phyloP scores from a whole-genome alignment of 148 eudicot genomes.

The Diospyros lotus region DNA sequence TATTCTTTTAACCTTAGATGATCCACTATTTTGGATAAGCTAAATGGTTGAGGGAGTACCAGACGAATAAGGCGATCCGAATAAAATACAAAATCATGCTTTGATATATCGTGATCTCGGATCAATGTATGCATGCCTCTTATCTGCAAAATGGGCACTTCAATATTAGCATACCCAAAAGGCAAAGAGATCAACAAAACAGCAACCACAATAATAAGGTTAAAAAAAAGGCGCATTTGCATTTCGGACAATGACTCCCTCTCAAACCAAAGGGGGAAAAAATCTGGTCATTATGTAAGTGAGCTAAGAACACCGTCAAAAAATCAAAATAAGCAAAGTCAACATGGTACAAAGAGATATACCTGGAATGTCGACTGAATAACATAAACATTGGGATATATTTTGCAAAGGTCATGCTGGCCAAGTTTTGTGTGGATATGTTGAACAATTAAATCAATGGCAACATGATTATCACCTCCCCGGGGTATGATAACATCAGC shows the following conservation, averaged over 20 bases:
- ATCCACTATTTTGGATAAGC: background rate
- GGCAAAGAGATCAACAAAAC: background rate
- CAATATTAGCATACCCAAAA: background rate
- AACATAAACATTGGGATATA: constrained; percentile 80
- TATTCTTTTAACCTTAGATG: too few species aligned
- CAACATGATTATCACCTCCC: constrained; percentile 97
- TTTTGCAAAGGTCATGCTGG: constrained; percentile 89
- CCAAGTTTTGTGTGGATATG: constrained; percentile 94
- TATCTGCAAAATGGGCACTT: constrained; percentile 53
- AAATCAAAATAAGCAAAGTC: background rate
- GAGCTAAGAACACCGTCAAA: background rate
- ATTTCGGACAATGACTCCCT: too few species aligned
- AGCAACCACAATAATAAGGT: too few species aligned
- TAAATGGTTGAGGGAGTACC: constrained; percentile 41
- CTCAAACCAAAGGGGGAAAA: background rate
- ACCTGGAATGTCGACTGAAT: constrained; percentile 98
- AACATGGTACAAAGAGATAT: constrained; percentile 7
- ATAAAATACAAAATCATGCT: constrained; percentile 94
- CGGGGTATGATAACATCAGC: constrained; percentile 97
- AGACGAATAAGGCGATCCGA: constrained; percentile 95
- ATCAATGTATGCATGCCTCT: constrained; percentile 98
- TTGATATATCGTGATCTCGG: constrained; percentile 84
- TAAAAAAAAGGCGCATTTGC: too few species aligned
- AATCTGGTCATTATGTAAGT: background rate
- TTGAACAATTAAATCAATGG: constrained; percentile 89